Evolutionary conservation across 2,329 filamentous ascomycete species (phyloP).

Genomic region (Zymoseptoria brevis): DNA sequence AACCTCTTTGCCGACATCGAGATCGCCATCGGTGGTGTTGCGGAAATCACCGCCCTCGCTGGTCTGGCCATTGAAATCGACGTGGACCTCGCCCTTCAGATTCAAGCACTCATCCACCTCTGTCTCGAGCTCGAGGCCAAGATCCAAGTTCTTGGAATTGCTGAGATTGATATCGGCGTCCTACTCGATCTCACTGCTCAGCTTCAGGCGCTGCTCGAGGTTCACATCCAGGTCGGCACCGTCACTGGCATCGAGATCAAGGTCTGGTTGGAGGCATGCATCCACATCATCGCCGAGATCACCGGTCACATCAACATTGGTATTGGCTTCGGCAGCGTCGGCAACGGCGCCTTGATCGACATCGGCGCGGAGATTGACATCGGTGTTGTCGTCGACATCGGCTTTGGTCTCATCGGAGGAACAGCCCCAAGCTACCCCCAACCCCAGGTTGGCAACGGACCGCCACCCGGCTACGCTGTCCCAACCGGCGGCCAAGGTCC

Average conservation of each 20-base stretch:
- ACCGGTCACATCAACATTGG: background rate
- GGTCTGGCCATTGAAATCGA: background rate
- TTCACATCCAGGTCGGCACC: background rate
- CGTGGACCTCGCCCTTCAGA: background rate
- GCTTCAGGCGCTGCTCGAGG: background rate
- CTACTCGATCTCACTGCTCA: background rate
- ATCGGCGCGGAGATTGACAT: background rate
- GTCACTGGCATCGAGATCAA: background rate
- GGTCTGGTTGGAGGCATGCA: background rate
- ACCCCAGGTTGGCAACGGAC: background rate
- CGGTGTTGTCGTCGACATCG: background rate
- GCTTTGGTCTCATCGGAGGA: background rate
- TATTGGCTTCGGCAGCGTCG: background rate
- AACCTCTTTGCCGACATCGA: background rate
- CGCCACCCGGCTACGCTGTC: background rate
- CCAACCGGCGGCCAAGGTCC: too few species aligned
- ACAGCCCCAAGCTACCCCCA: background rate
- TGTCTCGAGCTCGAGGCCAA: background rate
- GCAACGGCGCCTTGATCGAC: background rate
- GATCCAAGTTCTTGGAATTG: background rate
- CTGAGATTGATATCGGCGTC: background rate
- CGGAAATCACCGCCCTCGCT: background rate
- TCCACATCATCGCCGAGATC: background rate
- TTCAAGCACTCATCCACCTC: background rate
- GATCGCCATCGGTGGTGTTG: background rate